A percentile compares a stretch with the other conserved stretches of the same genome.
phyloP scores from a whole-genome alignment of 225 moss, liverwort and hornwort genomes.

The Bryum argenteum region DNA sequence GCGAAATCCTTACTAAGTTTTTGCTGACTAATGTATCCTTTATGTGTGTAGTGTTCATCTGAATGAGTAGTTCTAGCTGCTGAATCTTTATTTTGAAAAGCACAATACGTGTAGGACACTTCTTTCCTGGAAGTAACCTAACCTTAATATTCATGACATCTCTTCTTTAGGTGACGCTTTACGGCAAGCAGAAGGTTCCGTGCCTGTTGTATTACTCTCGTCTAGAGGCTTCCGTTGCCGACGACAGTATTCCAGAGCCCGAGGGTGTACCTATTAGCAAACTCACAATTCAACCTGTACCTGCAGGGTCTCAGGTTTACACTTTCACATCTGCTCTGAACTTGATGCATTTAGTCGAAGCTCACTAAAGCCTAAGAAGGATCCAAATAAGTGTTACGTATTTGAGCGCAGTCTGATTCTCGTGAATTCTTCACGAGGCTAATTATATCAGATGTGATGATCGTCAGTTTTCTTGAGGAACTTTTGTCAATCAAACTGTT shows the following conservation, averaged over 20 bases:
- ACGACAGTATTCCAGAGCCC: constrained; percentile 31
- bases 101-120: constrained; percentile 1
- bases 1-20: constrained; percentile 1
- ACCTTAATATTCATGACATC: background rate
- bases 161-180: constrained; percentile 62
- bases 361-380: background rate
- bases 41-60: constrained; percentile 6
- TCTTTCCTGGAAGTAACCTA: constrained; percentile 3
- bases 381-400: background rate
- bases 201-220: constrained; percentile 68
- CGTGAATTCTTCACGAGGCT: background rate
- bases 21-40: constrained; percentile 5
- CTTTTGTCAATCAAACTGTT: constrained; percentile 23
- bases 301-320: constrained; percentile 36
- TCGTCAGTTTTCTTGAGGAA: background rate
- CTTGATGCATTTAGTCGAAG: constrained; percentile 15
- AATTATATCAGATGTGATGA: background rate
- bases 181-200: constrained; percentile 70
- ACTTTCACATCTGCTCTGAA: constrained; percentile 4
- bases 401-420: background rate
- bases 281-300: constrained; percentile 44
- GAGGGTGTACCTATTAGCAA: constrained; percentile 33
- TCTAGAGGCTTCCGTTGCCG: constrained; percentile 45
- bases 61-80: background rate
- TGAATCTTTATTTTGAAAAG: constrained; percentile 13